phyloP scores from a whole-genome alignment of 176 grass and related monocot species.

The Dendrocalamus sinicus region DNA sequence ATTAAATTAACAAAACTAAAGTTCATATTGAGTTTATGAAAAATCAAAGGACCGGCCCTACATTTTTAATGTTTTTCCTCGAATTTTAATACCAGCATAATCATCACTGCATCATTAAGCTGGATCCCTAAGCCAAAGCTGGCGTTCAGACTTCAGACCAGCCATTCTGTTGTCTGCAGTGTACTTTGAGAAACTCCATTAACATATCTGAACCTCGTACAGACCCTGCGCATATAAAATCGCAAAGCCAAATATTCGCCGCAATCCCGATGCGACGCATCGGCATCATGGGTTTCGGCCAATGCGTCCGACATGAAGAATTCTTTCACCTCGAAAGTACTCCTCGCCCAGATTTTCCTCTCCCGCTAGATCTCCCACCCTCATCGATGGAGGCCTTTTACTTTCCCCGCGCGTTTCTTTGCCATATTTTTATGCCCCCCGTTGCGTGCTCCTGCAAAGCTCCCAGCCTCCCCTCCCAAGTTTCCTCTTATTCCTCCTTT shows the following conservation, averaged over 20 bases:
- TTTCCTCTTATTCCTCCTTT: constrained; percentile 72
- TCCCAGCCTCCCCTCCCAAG: constrained; percentile 72
- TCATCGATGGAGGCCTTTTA: constrained; percentile 35
- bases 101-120: constrained; percentile 25
- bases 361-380: constrained; percentile 36
- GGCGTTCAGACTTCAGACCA: neutral
- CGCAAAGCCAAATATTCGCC: constrained; percentile 49
- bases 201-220: constrained; percentile 51
- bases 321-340: constrained; percentile 59
- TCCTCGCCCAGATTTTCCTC: constrained; percentile 34
- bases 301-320: constrained; percentile 57
- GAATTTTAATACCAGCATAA: neutral
- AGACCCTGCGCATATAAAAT: neutral
- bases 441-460: constrained; percentile 66
- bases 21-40: neutral
- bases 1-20: neutral
- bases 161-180: neutral
- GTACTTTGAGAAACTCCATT: neutral
- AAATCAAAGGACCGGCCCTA: neutral
- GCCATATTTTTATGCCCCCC: constrained; percentile 26
- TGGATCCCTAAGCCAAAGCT: neutral
- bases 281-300: neutral
- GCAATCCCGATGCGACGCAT: constrained; percentile 47
- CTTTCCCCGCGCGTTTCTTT: constrained; percentile 60
- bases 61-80: neutral